Percentiles rank a stretch among this genome's conserved stretches.
phyloP scores from a whole-genome alignment of 495 filamentous ascomycete genomes.

The Stereocaulon alpinum region DNA sequence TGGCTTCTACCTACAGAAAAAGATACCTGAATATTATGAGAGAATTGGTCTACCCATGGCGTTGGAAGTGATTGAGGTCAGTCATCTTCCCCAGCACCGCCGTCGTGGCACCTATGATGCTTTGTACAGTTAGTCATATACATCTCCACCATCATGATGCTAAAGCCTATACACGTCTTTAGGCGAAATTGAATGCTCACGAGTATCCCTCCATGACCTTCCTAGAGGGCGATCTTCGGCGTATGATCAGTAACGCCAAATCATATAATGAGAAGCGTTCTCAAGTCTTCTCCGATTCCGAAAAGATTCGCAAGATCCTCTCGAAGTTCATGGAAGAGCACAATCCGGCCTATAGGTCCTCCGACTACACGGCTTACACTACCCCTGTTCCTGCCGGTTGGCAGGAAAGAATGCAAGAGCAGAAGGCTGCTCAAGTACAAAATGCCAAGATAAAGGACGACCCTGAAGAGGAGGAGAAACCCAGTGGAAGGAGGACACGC shows the following conservation, averaged over 20 bases:
- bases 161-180: not conserved
- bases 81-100: not conserved
- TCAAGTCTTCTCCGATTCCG: constrained; percentile 59
- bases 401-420: constrained; percentile 18
- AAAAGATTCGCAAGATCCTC: constrained; percentile 61
- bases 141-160: not conserved
- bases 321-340: constrained; percentile 65
- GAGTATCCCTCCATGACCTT: constrained; percentile 53
- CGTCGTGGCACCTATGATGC: not conserved
- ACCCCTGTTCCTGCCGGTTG: constrained; percentile 46
- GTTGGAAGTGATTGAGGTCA: constrained; percentile 57
- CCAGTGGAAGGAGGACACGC: constrained; percentile 15
- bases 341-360: constrained; percentile 60
- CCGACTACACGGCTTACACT: constrained; percentile 49
- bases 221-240: constrained; percentile 65
- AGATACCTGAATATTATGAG: constrained; percentile 63
- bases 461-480: constrained; percentile 21
- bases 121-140: not conserved
- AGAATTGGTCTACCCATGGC: constrained; percentile 64
- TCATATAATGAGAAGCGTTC: constrained; percentile 56
- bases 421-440: constrained; percentile 28
- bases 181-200: constrained; percentile 50
- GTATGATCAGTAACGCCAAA: constrained; percentile 67
- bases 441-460: constrained; percentile 28
- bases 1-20: constrained; percentile 26